These are phyloP conservation scores for Pilasporangium apinafurcum DNA, from an alignment of 352 stramenopile species.

Conservation along the genomic window DNA sequence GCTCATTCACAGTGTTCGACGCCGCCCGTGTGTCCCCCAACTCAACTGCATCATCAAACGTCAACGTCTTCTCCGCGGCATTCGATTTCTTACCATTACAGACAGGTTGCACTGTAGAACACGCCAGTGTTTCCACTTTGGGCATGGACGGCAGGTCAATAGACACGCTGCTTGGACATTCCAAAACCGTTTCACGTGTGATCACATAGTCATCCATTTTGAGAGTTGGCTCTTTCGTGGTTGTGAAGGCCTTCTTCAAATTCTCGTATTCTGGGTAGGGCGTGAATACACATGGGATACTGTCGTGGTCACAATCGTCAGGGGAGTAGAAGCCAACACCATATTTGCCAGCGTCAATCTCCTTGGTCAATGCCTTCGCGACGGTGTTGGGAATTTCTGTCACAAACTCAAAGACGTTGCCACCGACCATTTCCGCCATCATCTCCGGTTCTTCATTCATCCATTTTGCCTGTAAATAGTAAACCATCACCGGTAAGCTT, in stretches of 20 bases:
- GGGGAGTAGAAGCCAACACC: slow-evolving; percentile 40
- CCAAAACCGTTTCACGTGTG: slow-evolving; percentile 12
- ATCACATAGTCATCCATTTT: slow-evolving; percentile 22
- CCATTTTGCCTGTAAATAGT: slow-evolving; percentile 53
- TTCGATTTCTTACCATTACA: slow-evolving; percentile 62
- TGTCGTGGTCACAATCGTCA: slow-evolving; percentile 37
- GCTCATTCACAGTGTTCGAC: too few species aligned
- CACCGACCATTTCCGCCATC: slow-evolving; percentile 63
- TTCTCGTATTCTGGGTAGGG: slow-evolving; percentile 44
- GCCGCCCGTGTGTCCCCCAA: too few species aligned
- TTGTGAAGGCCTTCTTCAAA: slow-evolving; percentile 47
- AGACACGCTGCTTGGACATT: slow-evolving; percentile 24
- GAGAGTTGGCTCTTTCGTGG: slow-evolving; percentile 29
- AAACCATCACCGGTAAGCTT: neutral
- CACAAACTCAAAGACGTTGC: slow-evolving; percentile 78
- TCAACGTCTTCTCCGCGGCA: slow-evolving; percentile 23
- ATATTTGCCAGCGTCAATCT: slow-evolving; percentile 26
- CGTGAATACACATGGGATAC: slow-evolving; percentile 24
- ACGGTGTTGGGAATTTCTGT: slow-evolving; percentile 55
- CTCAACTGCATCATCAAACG: slow-evolving; percentile 17
- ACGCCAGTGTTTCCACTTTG: slow-evolving; percentile 38
- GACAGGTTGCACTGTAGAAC: slow-evolving; percentile 37
- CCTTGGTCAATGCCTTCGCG: slow-evolving; percentile 22
- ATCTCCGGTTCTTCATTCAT: slow-evolving; percentile 79
- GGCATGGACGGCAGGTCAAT: too few species aligned